Percentiles rank a stretch among this genome's conserved stretches.
phyloP scores from a whole-genome alignment of 1,284 basidiomycete species.

The Leccinum ponderosum region DNA sequence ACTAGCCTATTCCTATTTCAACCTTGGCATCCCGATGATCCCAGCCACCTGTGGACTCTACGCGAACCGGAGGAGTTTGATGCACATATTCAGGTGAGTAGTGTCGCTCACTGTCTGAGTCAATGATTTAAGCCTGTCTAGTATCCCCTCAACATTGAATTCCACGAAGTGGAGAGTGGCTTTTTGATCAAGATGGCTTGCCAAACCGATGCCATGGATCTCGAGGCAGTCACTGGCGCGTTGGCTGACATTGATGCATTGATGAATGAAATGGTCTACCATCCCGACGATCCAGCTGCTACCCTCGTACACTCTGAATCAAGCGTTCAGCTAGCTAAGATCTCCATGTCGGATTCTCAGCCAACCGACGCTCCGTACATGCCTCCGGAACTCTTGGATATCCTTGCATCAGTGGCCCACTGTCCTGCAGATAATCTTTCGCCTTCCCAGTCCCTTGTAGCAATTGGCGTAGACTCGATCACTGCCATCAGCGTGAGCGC shows the following conservation, averaged over 20 bases:
- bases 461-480: conserved; percentile 55
- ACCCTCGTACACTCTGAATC: conserved; percentile 1
- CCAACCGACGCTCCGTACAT: conserved; percentile 1
- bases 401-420: conserved; percentile 27
- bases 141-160: conserved; percentile 50
- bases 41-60: conserved; percentile 38
- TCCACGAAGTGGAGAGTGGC: conserved; percentile 37
- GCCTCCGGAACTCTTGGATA: conserved; percentile 18
- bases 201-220: conserved; percentile 32
- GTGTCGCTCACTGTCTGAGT: not conserved
- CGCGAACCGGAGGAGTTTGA: conserved; percentile 34
- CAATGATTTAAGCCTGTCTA: conserved; percentile 17
- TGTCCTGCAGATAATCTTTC: conserved; percentile 27
- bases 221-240: conserved; percentile 24
- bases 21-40: conserved; percentile 21
- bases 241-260: conserved; percentile 32
- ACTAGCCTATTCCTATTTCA: conserved; percentile 52
- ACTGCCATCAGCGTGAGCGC: conserved; percentile 49
- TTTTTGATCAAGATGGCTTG: conserved; percentile 42
- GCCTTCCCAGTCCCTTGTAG: conserved; percentile 37
- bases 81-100: conserved; percentile 42
- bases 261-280: conserved; percentile 31
- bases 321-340: not conserved
- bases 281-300: conserved; percentile 23
- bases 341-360: not conserved